Conservation (phyloP, 164 flowering plant genomes). For the Stephania cephalantha region DNA sequence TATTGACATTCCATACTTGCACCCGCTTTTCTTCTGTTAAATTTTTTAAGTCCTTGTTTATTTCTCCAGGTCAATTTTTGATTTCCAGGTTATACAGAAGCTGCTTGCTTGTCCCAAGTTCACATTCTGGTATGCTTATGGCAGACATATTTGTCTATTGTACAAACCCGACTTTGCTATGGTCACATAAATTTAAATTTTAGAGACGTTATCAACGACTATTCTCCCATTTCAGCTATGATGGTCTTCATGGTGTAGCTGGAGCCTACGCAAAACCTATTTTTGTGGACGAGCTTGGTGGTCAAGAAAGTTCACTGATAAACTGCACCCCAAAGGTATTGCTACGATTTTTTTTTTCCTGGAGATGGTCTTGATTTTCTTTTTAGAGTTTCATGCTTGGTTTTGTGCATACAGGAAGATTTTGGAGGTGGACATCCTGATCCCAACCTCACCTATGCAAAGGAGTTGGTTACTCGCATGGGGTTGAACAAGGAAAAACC, state of each 20-base stretch:
- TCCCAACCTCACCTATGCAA: conserved; percentile 97
- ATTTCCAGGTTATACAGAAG: conserved; percentile 73
- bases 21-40: not conserved
- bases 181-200: not conserved
- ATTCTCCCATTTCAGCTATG: conserved; percentile 47
- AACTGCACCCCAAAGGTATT: conserved; percentile 88
- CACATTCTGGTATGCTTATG: conserved; percentile 65
- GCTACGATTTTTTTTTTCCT: not conserved
- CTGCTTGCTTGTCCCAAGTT: conserved; percentile 81
- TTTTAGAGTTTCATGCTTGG: conserved; percentile 8
- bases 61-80: conserved; percentile 75
- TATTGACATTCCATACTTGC: not conserved
- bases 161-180: not conserved
- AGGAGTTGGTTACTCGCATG: conserved; percentile 93
- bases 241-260: conserved; percentile 96
- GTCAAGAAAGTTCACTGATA: conserved; percentile 66
- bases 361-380: too few relatives aligned
- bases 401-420: conserved; percentile 59
- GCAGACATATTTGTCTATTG: not conserved
- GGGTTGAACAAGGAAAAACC: conserved; percentile 62
- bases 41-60: conserved; percentile 6
- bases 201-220: not conserved
- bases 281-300: conserved; percentile 97
- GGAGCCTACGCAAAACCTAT: conserved; percentile 93
- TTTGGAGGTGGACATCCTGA: conserved; percentile 99